Evolutionary conservation across 129 eudicot species (phyloP).

Genomic region (Arctium minus): DNA sequence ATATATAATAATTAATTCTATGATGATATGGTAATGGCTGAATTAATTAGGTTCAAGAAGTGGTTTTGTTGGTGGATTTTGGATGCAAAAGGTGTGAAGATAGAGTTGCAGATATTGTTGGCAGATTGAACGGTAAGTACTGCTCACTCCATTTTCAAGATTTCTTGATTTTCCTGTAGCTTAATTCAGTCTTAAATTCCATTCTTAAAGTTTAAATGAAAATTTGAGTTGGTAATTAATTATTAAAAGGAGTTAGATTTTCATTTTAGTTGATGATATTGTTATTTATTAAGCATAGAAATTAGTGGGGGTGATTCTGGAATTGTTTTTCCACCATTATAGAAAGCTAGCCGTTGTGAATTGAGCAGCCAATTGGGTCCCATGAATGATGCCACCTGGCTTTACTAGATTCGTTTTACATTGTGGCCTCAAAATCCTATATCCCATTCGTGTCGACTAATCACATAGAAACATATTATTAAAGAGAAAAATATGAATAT

Average conservation of each 20-base stretch:
- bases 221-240: too few species aligned
- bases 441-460: background rate
- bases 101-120: constrained; percentile 16
- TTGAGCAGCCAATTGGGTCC: background rate
- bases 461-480: too few species aligned
- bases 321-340: background rate
- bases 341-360: constrained; percentile 12
- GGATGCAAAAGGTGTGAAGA: constrained; percentile 28
- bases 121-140: constrained; percentile 10
- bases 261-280: background rate
- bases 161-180: background rate
- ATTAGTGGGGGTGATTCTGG: background rate
- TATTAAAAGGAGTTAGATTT: background rate
- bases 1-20: background rate
- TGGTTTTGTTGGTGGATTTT: constrained; percentile 24
- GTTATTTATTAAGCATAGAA: background rate
- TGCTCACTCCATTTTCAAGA: background rate
- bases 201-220: background rate
- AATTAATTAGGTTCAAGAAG: constrained; percentile 18
- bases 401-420: background rate
- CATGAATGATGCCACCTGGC: background rate
- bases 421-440: background rate
- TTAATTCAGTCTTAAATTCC: background rate
- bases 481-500: too few species aligned
- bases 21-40: background rate